phyloP scores from a whole-genome alignment of 192 early-diverging fungal species.

The Backusella luteola region DNA sequence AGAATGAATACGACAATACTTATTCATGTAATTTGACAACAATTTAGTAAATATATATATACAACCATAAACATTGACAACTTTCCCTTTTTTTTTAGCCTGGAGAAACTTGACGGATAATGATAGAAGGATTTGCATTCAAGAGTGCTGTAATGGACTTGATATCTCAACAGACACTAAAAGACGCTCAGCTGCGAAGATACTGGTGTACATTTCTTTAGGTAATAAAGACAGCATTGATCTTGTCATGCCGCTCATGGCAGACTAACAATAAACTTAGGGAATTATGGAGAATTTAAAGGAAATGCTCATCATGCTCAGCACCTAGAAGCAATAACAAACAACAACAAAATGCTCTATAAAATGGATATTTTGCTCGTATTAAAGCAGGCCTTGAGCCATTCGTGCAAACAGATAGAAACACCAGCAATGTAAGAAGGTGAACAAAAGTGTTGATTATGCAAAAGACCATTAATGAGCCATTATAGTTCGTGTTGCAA shows the following conservation, averaged over 20 bases:
- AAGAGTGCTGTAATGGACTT: constrained; percentile 55
- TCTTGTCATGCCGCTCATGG: no score
- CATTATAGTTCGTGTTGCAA: neutral
- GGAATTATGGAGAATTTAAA: constrained; percentile 9
- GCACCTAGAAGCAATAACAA: neutral
- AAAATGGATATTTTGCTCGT: constrained; percentile 57
- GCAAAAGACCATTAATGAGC: neutral
- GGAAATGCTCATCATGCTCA: neutral
- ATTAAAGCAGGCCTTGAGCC: constrained; percentile 54
- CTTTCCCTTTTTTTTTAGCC: constrained; percentile 15
- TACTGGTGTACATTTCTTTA: constrained; percentile 65
- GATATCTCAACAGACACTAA: constrained; percentile 48
- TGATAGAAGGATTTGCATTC: constrained; percentile 46
- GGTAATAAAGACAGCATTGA: constrained; percentile 39
- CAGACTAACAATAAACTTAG: neutral
- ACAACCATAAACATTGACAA: neutral
- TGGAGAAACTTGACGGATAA: constrained; percentile 42
- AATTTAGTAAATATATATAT: neutral
- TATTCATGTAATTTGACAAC: constrained; percentile 34
- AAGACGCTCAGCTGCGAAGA: constrained; percentile 51
- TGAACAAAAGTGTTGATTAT: neutral
- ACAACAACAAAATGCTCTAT: constrained; percentile 55
- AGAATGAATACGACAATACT: constrained; percentile 36
- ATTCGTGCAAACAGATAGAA: constrained; percentile 57
- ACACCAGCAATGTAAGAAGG: constrained; percentile 16